Percentiles rank a stretch among this genome's conserved stretches.
Evolutionary conservation across 352 stramenopile species (phyloP).

Genomic region (Phytophthora nicotianae): DNA sequence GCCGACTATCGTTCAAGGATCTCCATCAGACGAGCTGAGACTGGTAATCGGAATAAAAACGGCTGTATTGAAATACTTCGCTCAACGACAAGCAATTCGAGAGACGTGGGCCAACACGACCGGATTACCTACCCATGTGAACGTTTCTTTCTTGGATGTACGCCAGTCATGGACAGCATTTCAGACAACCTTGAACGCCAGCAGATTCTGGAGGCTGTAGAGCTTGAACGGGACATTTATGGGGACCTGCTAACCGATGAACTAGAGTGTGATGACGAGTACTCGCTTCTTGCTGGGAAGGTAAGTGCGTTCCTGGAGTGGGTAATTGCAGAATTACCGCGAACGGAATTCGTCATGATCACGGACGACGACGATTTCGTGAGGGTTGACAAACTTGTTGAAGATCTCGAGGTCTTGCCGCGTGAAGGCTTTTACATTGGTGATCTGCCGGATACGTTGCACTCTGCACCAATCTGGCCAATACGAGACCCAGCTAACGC

Average conservation of each 20-base stretch:
- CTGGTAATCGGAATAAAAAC: background rate
- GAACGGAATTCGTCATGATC: background rate
- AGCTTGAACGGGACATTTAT: background rate
- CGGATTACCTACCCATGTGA: background rate
- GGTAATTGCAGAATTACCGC: background rate
- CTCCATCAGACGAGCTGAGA: too few species aligned
- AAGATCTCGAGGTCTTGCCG: background rate
- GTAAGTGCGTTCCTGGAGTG: background rate
- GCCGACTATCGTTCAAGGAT: too few species aligned
- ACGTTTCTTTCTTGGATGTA: background rate
- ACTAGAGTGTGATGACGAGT: background rate
- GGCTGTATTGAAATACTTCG: background rate
- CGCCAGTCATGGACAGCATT: background rate
- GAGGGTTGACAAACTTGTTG: background rate
- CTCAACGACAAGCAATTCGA: background rate
- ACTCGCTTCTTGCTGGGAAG: background rate
- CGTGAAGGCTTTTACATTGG: slow-evolving; percentile 6
- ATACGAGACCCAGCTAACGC: background rate
- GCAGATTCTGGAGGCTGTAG: background rate
- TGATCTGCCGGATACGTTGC: slow-evolving; percentile 20
- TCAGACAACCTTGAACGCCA: background rate
- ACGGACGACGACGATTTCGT: background rate
- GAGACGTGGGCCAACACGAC: background rate
- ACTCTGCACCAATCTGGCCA: background rate
- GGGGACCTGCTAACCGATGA: background rate